Base-by-base conservation (phyloP, 768 basidiomycete species). In the Mycena polygramma region DNA sequence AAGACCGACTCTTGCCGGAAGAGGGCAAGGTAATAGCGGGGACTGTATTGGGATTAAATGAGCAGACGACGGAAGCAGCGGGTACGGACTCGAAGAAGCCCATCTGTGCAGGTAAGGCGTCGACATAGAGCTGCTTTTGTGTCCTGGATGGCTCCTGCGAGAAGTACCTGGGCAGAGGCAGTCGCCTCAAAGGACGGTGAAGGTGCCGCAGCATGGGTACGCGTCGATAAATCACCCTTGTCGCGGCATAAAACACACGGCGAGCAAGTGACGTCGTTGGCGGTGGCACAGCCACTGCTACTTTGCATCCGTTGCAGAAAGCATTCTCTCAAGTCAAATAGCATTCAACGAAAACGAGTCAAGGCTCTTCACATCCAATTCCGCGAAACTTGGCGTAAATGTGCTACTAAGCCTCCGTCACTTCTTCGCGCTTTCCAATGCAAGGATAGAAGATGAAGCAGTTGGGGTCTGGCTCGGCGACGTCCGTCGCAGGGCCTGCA, bases 1-100 rank as follows among this genome's bases (percentile, higher is more conserved):
- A 88, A 74, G 4, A 89, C 76, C 2, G 51, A 7, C 1, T 67
- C 45, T 39, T 67, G 55, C 11, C 24, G 19, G 9, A 39, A 11
- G 15, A 52, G n/a, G 9, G 65, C 60, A n/a, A 63, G 0, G 35
- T 66, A 48, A 26, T 62, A 41, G 53, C 61, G 68, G 24, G 58
- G 22, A 39, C 62, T 63, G 20, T 1, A 22, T 30, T 9, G 1
- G 9, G 35, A 45, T 14, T 22, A 45, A 41, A 19, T 15, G 13
- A 39, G 46, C 7, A 30, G 20, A 43, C 41, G 20, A 43, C 41
- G 9, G 19, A 35, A 22, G 19, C 15, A 17, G 19, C 26, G 43
- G 41, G 30, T 37, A 57, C 55, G 39, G 22, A 59, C 61, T 69
- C 68, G 49, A 55, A 69, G 2, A n/a, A 8, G 1, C 62, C 62